Base-by-base conservation (phyloP, 352 stramenopile species). In the Phytophthora tubulina region DNA sequence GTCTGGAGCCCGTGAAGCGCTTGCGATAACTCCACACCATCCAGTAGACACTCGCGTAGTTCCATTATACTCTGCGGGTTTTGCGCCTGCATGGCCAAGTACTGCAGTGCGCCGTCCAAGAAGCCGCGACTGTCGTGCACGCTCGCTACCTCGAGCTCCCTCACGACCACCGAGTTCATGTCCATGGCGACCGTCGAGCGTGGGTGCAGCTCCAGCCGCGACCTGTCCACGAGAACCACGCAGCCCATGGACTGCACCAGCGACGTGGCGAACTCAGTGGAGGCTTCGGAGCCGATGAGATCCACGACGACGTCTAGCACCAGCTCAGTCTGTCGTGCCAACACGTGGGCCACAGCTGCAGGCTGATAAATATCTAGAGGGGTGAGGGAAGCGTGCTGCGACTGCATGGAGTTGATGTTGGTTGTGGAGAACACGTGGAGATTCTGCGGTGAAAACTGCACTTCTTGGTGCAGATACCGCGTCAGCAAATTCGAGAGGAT, bases 101-200 rank as follows among this genome's bases (percentile, higher is more conserved):
- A 93, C 76, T 76, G 70, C 13, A 91, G n/a, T 0, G 81, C 81
- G 3, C 68, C 70, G 3, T 78, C 45, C 17, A 86, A 33, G 21
- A 81, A 63, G 2, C 30, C 57, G 5, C 45, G 63, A 46, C 75
- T 81, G 64, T 89, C 79, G 39, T 73, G 55, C 11, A 92, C 59
- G 8, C 53, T 74, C 45, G 74, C 49, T 21, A 94, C 4, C 32
- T 79, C 69, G 32, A 94, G 77, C 36, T 94, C 87, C 17, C 84
- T 82, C 14, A 94, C 85, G 15, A 93, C 87, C 6, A 94, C 76
- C 2, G 75, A 48, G 45, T 94, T 94, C 80, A 94, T 86, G 63
- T 92, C 77, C 71, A 94, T 79, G 15, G 70, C 51, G 13, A 92
- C 30, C 5, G 63, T 70, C 10, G 61, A 36, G 8, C 67, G 75